Percentiles rank a stretch among this genome's conserved stretches.
Conservation (phyloP, 2,329 filamentous ascomycete genomes). For the Verticillium klebahnii region DNA sequence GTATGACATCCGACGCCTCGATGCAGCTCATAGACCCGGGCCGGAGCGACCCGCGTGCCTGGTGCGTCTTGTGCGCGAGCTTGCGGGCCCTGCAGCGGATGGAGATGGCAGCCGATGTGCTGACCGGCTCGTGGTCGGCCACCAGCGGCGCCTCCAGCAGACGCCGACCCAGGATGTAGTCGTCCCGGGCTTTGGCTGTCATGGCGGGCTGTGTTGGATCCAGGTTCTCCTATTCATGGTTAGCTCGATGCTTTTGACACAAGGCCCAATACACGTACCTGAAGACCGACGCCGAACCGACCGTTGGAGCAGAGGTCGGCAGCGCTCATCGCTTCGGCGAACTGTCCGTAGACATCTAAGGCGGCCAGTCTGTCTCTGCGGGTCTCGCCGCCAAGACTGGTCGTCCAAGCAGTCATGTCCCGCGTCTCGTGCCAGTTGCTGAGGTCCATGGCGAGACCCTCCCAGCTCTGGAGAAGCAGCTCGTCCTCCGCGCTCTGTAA, state of each 20-base stretch:
- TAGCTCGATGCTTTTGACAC: constrained; percentile 3
- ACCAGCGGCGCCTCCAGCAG: constrained; percentile 41
- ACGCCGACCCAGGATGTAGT: constrained; percentile 43
- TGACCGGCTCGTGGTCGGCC: constrained; percentile 23
- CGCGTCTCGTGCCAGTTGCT: constrained; percentile 49
- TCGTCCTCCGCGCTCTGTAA: constrained; percentile 50
- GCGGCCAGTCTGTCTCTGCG: constrained; percentile 22
- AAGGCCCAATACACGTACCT: constrained; percentile 18
- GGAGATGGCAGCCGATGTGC: constrained; percentile 23
- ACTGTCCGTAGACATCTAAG: constrained; percentile 48
- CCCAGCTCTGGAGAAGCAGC: constrained; percentile 58
- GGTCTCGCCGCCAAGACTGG: constrained; percentile 15
- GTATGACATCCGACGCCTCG: constrained; percentile 12
- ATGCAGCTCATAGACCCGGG: constrained; percentile 23
- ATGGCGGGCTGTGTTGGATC: constrained; percentile 62
- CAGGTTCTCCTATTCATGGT: constrained; percentile 37
- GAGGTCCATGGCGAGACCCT: constrained; percentile 63
- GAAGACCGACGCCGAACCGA: constrained; percentile 35
- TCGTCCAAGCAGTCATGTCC: constrained; percentile 33
- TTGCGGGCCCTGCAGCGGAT: constrained; percentile 27
- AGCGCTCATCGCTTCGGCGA: constrained; percentile 58
- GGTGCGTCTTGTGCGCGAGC: neutral
- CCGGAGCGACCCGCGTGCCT: neutral
- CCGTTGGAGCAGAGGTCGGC: constrained; percentile 56
- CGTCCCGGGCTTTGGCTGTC: constrained; percentile 38